Evolutionary conservation across 1,139 yeast species (phyloP), one percentile per base, ranked within the genome.

Genomic region (Magnusiomyces suaveolens): DNA sequence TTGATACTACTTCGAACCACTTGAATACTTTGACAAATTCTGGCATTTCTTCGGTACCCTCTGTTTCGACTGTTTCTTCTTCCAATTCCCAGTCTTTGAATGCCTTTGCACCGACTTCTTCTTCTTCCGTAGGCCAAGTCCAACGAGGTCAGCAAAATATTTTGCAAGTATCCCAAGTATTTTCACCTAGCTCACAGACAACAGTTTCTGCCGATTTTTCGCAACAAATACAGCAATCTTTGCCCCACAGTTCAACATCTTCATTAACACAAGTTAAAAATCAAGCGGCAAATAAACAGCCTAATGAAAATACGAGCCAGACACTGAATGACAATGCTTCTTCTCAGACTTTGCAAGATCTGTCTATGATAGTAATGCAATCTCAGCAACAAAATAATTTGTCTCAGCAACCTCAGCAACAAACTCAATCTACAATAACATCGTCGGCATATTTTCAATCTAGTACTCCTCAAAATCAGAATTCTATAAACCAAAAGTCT

Each of bases 371-470:
- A 25, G 25, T 25, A 41, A 41, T 41, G 44, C 44, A 41, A 20
- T 4, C 46, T 18, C 46, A 25, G 18, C 33, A 23, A 25, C 47
- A 44, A 44, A n/a, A 16, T 44, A 32, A 44, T 10, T 10, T 36
- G 41, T 16, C n/a, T 21, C 49, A 46, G 23, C 49, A 25, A 46
- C 20, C 10, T 12, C 46, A 43, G 46, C 46, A 43, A 43, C 25
- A n/a, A n/a, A 20, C 4, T 4, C 41, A 36, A n/a, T 10, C 41
- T 36, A 4, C 41, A 3, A 16, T 36, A 3, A 36, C 41, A 3
- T 36, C 41, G 10, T 18, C 41, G n/a, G n/a, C n/a, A 10, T 18
- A 10, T 16, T 10, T 36, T 6, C 41, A 36, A 18, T 10, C 16
- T 36, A 16, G 41, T n/a, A 16, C 18, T 8, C 3, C 18, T 14